Evolutionary conservation across 805 yeast genomes (phyloP).

Genomic region (Starmera quercuum): DNA sequence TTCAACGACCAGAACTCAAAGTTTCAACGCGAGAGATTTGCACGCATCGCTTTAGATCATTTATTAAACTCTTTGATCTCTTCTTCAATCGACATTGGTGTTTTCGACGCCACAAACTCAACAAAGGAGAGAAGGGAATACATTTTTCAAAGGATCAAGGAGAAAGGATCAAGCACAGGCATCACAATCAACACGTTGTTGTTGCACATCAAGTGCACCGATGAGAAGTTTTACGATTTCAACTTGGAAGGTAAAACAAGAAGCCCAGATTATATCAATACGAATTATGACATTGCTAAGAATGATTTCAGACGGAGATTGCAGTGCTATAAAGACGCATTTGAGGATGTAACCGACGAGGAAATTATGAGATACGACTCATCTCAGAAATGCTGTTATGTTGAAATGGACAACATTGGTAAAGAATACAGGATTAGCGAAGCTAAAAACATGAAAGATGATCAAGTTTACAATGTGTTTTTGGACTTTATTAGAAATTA

Average conservation of each 20-base stretch:
- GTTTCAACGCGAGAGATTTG: conserved; percentile 41
- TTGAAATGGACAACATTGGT: conserved; percentile 15
- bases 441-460: conserved; percentile 15
- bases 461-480: conserved; percentile 15
- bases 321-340: conserved; percentile 37
- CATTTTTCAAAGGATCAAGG: conserved; percentile 12
- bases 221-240: conserved; percentile 41
- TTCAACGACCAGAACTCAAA: conserved; percentile 33
- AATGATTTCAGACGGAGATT: conserved; percentile 53
- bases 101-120: conserved; percentile 57
- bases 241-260: conserved; percentile 60
- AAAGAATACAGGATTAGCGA: conserved; percentile 13
- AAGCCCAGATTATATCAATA: conserved; percentile 51
- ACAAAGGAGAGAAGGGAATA: conserved; percentile 32
- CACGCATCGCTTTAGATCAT: conserved; percentile 41
- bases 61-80: conserved; percentile 33
- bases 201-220: conserved; percentile 54
- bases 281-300: conserved; percentile 44
- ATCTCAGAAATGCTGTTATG: conserved; percentile 10
- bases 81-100: conserved; percentile 42
- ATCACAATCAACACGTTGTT: conserved; percentile 40
- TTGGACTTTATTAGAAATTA: conserved; percentile 26
- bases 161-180: conserved; percentile 17
- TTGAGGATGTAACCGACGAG: conserved; percentile 27
- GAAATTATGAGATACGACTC: conserved; percentile 23